Base-by-base conservation (phyloP, 768 basidiomycete species). In the Chalciporus chontae region DNA sequence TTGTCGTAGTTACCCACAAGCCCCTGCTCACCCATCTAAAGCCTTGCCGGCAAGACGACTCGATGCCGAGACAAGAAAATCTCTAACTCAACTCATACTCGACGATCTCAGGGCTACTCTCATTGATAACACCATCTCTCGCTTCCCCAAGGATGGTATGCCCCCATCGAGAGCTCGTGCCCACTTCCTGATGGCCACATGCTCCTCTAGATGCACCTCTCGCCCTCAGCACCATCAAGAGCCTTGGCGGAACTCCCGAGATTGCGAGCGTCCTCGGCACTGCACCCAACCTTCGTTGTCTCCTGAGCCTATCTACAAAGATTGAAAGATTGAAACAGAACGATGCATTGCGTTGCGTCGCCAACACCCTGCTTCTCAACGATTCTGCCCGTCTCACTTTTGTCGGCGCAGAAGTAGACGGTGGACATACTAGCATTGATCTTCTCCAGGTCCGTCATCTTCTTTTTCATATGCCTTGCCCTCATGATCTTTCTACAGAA, bases 361-460 rank as follows among this genome's bases (percentile, higher is more conserved):
- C 92, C 8, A 94, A 94, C 63, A 79, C 87, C 0, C 67, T 93
- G 3, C 76, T 92, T 17, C 77, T 91, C 49, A 71, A 85, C 44
- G 85, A 86, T 51, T 62, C 68, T 13, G 82, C 84, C 2, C 79
- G 90, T 44, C 61, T 65, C 17, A 79, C 77, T 0, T 80, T 87
- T 57, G 62, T 87, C 24, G 69, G 67, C 42, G 71, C 76, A 40
- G 77, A 79, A 3, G 84, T 90, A 8, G 77, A 76, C 31, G 89
- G 89, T 8, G 85, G 84, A 10, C 74, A 78, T 11, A 66, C 71
- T 5, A 79, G 77, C 50, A 54, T 86, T 9, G 63, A 72, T 9
- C 69, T 86, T 47, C 73, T 89, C 21, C 81, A 86, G 72, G 87
- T 84, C 51, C 11, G 55, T 4, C 29, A 2, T 10, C 4, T 13